phyloP scores from a whole-genome alignment of 106 monocot genomes.

The Hemerocallis citrina region DNA sequence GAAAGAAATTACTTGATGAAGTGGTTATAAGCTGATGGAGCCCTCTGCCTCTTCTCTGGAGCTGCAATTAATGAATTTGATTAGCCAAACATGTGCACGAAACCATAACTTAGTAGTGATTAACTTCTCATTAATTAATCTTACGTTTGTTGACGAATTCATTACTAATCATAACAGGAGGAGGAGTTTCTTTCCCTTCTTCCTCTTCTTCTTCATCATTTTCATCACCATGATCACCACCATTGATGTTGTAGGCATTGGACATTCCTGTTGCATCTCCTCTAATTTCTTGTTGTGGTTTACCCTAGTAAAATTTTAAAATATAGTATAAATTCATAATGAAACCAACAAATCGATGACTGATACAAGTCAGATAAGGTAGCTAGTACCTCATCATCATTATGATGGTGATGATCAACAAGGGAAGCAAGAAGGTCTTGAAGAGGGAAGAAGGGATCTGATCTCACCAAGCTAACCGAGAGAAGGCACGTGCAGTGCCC shows the following conservation, averaged over 20 bases:
- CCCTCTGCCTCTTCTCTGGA: constrained; percentile 88
- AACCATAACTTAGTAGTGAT: no score
- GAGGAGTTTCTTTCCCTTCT: constrained; percentile 9
- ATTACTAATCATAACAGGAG: constrained; percentile 6
- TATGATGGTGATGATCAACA: constrained; percentile 18
- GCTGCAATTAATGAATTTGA: constrained; percentile 32
- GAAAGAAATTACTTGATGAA: constrained; percentile 71
- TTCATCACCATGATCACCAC: not conserved
- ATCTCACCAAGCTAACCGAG: constrained; percentile 49
- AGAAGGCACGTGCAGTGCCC: constrained; percentile 79
- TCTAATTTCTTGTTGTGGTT: constrained; percentile 6
- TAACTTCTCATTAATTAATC: not conserved
- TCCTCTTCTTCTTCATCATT: constrained; percentile 15
- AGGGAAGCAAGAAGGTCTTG: constrained; percentile 31
- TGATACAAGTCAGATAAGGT: not conserved
- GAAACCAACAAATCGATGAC: not conserved
- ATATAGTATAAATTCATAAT: not conserved
- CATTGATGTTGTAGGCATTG: constrained; percentile 1
- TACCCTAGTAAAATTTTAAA: constrained; percentile 11
- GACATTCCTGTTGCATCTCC: constrained; percentile 11
- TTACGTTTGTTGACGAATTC: constrained; percentile 63
- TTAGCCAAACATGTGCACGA: not conserved
- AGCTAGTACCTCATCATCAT: not conserved
- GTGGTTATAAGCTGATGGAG: constrained; percentile 85
- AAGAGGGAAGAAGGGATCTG: constrained; percentile 40